Evolutionary conservation across 768 basidiomycete genomes (phyloP).

Genomic region (Leccinum subgranulosum): DNA sequence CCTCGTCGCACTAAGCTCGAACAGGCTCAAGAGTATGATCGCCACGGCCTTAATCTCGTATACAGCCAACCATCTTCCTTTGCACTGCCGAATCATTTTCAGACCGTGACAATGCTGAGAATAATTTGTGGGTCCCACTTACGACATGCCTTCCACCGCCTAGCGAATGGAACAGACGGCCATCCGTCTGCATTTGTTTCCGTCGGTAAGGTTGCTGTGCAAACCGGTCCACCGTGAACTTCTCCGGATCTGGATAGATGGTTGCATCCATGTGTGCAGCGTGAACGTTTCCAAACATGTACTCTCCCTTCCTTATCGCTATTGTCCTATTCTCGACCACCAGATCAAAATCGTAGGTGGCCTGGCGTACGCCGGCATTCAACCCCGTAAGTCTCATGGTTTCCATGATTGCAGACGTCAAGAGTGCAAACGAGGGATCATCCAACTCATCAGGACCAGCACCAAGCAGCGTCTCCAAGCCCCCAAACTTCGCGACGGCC

Average conservation of each 20-base stretch:
- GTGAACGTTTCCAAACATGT: constrained; percentile 15
- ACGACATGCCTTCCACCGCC: constrained; percentile 20
- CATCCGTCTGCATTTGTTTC: constrained; percentile 13
- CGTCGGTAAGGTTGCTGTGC: constrained; percentile 10
- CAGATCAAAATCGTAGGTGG: constrained; percentile 16
- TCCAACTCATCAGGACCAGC: constrained; percentile 14
- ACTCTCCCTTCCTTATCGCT: constrained; percentile 21
- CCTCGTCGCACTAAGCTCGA: constrained; percentile 7
- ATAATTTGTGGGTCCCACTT: background rate
- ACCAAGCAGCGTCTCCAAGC: constrained; percentile 11
- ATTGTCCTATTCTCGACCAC: constrained; percentile 6
- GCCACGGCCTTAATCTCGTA: constrained; percentile 20
- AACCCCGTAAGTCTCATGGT: constrained; percentile 22
- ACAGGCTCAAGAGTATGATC: constrained; percentile 16
- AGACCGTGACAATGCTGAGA: background rate
- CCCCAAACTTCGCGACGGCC: constrained; percentile 10
- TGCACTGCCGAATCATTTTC: constrained; percentile 11
- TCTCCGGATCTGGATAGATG: constrained; percentile 9
- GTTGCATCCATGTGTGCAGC: constrained; percentile 19
- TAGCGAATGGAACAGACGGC: constrained; percentile 11
- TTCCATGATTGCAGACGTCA: constrained; percentile 27
- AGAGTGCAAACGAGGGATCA: constrained; percentile 14
- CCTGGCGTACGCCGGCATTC: constrained; percentile 16
- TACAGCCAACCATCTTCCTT: constrained; percentile 23
- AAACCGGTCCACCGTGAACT: constrained; percentile 21